These are phyloP conservation scores for Beauveria asiatica DNA, from an alignment of 2,329 filamentous ascomycete species.

Conservation along the genomic window DNA sequence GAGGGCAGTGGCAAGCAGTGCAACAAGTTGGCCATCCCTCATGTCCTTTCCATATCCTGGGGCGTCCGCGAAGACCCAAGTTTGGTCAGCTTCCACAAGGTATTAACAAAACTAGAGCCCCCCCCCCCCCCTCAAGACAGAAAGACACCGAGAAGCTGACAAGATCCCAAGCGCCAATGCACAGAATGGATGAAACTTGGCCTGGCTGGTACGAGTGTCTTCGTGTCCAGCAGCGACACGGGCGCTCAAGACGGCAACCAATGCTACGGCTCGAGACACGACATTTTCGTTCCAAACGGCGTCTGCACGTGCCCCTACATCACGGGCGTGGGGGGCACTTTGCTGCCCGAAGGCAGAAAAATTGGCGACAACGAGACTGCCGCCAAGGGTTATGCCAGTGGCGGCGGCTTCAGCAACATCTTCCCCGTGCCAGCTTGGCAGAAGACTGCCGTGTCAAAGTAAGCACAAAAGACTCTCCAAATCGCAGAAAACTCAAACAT, in stretches of 20 bases:
- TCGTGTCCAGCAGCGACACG: constrained; percentile 32
- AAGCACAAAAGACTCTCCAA: background rate
- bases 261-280: background rate
- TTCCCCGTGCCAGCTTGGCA: constrained; percentile 40
- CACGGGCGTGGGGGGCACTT: constrained; percentile 41
- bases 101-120: background rate
- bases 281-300: constrained; percentile 24
- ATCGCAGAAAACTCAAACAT: background rate
- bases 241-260: constrained; percentile 23
- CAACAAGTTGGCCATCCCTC: constrained; percentile 14
- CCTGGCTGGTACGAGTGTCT: constrained; percentile 31
- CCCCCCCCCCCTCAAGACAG: background rate
- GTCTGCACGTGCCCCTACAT: constrained; percentile 35
- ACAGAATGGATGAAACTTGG: constrained; percentile 38
- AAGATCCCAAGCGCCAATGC: constrained; percentile 25
- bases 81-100: background rate
- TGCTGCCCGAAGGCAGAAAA: constrained; percentile 30
- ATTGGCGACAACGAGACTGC: constrained; percentile 36
- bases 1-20: constrained; percentile 15
- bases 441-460: constrained; percentile 24
- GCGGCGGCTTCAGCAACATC: constrained; percentile 28
- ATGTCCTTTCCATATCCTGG: constrained; percentile 34
- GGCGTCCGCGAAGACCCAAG: constrained; percentile 32
- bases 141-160: background rate
- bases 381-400: constrained; percentile 32